Evolutionary conservation across 148 eudicot species (phyloP).

Genomic region (Nyssa sinensis): DNA sequence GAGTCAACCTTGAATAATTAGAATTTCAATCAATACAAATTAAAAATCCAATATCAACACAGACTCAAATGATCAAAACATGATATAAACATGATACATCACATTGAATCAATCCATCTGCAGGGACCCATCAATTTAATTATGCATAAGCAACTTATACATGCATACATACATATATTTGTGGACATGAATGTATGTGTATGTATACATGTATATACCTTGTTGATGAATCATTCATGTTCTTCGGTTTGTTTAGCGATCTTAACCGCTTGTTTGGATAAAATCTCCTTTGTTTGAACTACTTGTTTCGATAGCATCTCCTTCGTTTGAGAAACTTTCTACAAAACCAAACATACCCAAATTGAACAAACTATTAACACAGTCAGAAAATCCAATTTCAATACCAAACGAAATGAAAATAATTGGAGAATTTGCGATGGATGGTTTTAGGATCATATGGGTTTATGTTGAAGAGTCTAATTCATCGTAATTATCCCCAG

Average conservation of each 20-base stretch:
- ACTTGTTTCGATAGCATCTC: too few relatives aligned
- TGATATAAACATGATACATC: too few relatives aligned
- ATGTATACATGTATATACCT: slow-evolving; percentile 33
- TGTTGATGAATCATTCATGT: slow-evolving; percentile 84
- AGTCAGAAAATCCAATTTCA: not conserved
- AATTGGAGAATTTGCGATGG: too few relatives aligned
- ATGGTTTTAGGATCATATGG: too few relatives aligned
- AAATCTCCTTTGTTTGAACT: slow-evolving; percentile 73
- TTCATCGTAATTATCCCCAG: too few relatives aligned
- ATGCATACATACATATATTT: not conserved
- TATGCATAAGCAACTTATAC: not conserved
- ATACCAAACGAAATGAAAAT: too few relatives aligned
- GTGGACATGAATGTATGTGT: too few relatives aligned
- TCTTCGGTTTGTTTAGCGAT: slow-evolving; percentile 94
- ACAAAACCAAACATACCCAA: slow-evolving; percentile 18
- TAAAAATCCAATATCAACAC: slow-evolving; percentile 11
- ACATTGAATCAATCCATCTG: not conserved
- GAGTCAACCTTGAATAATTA: slow-evolving; percentile 58
- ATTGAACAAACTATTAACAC: slow-evolving; percentile 9
- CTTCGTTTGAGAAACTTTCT: slow-evolving; percentile 87
- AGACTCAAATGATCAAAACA: slow-evolving; percentile 7
- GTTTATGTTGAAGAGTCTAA: too few relatives aligned
- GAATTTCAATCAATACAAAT: not conserved
- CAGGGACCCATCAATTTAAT: too few relatives aligned
- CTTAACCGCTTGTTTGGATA: slow-evolving; percentile 79